A percentile compares a stretch with the other conserved stretches of the same genome.
phyloP scores from a whole-genome alignment of 2,329 filamentous ascomycete genomes.

The Penicillium sp. region DNA sequence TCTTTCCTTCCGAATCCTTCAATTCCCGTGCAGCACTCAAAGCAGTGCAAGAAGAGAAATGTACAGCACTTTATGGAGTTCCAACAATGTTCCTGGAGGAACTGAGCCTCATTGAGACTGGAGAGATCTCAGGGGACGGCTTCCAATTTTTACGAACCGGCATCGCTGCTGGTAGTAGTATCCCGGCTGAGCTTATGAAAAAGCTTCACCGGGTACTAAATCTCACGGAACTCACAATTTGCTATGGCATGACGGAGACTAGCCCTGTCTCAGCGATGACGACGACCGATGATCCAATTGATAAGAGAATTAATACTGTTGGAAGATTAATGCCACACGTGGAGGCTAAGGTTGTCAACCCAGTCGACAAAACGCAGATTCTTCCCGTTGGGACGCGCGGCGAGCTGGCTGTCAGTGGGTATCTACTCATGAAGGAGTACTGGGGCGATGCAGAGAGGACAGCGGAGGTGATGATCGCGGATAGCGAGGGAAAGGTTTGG shows the following conservation, averaged over 20 bases:
- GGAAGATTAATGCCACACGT: conserved; percentile 86
- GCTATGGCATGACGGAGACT: conserved; percentile 97
- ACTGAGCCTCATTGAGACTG: conserved; percentile 70
- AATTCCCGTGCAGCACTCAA: conserved; percentile 72
- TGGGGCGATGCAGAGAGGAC: conserved; percentile 74
- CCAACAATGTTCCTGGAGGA: conserved; percentile 94
- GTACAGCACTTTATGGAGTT: conserved; percentile 79
- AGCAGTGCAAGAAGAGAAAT: conserved; percentile 63
- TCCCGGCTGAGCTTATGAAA: conserved; percentile 73
- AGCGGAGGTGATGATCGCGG: conserved; percentile 64
- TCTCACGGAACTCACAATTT: conserved; percentile 81
- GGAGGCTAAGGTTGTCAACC: conserved; percentile 73
- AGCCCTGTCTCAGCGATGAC: conserved; percentile 75
- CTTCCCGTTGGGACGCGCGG: conserved; percentile 69
- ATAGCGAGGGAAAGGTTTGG: conserved; percentile 66
- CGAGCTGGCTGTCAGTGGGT: conserved; percentile 81
- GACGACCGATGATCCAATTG: conserved; percentile 70
- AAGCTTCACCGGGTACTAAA: conserved; percentile 71
- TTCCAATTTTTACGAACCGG: conserved; percentile 77
- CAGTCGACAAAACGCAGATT: conserved; percentile 59
- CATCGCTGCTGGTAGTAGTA: conserved; percentile 84
- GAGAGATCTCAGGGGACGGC: conserved; percentile 50
- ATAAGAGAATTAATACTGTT: conserved; percentile 72
- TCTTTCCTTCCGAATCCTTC: conserved; percentile 87
- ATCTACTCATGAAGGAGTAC: conserved; percentile 89